Evolutionary conservation across 139 green algal species (phyloP), one percentile per base, ranked within the genome.

Genomic region (Tetraselmis striata): DNA sequence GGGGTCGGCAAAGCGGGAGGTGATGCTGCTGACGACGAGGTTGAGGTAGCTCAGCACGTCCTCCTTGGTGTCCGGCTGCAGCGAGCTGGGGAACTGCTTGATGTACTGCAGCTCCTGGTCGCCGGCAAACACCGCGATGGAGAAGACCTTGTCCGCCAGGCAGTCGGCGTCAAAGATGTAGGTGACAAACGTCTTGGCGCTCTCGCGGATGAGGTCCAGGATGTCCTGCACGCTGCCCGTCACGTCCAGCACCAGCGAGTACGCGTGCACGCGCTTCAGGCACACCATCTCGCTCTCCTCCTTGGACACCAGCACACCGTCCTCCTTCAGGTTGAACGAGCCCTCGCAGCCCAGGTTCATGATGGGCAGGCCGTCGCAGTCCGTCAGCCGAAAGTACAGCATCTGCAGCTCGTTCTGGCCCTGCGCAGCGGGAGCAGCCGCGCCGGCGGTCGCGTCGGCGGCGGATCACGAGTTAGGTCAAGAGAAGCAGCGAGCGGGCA

Each of bases 31-130:
- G n/a, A n/a, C n/a, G n/a, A n/a, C n/a, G n/a, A n/a, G n/a, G n/a
- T n/a, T n/a, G n/a, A n/a, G n/a, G n/a, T n/a, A n/a, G n/a, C n/a
- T n/a, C n/a, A 28, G 30, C n/a, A 31, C 26, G 77, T 59, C 31
- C 30, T 80, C 77, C 28, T 80, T 28, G 77, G 5, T 45, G 77
- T 80, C 31, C n/a, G n/a, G n/a, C n/a, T n/a, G n/a, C n/a, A n/a
- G n/a, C n/a, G n/a, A n/a, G 77, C 28, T 80, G 23, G 77, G 32
- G 77, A 80, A 80, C 2, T n/a, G 26, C 2, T 28, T 25, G 77
- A 80, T 80, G 27, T 80, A n/a, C 2, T 59, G 5, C 28, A 31
- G 32, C 77, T 45, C 77, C 29, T 45, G 28, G 28, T 80, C 77
- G 23, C 77, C 77, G n/a, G 77, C 77, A 59, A 80, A 80, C 5